Conservation (phyloP, 1,284 basidiomycete species). For the Wallemia ichthyophaga region DNA sequence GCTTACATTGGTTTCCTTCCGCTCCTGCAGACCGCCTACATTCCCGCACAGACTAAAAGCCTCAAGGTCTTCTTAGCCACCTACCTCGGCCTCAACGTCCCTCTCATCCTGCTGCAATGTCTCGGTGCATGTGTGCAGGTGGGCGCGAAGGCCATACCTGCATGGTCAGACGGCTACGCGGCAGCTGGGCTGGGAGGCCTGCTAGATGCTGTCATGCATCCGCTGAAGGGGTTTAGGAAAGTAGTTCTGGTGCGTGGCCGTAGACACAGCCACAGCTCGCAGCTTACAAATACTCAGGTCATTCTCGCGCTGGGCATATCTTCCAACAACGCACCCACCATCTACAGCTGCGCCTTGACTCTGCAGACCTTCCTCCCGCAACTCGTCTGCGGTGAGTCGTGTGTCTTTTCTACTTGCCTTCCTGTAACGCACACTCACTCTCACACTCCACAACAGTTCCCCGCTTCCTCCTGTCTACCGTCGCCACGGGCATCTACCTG, state of each 20-base stretch:
- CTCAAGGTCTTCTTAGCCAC: slow-evolving; percentile 39
- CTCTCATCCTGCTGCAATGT: slow-evolving; percentile 35
- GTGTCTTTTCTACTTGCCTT: neutral
- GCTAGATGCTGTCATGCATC: slow-evolving; percentile 37
- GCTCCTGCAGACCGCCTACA: slow-evolving; percentile 12
- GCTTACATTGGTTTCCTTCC: too few species aligned
- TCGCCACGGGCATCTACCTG: slow-evolving; percentile 8
- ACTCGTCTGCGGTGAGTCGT: slow-evolving; percentile 1
- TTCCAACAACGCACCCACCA: slow-evolving; percentile 15
- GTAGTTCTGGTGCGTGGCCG: slow-evolving; percentile 35
- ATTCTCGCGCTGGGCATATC: slow-evolving; percentile 12
- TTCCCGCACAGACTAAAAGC: slow-evolving; percentile 13
- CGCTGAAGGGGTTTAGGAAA: slow-evolving; percentile 40
- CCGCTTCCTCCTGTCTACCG: slow-evolving; percentile 13
- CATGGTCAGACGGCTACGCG: slow-evolving; percentile 33
- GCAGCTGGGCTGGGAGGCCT: slow-evolving; percentile 33
- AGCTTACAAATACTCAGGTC: neutral
- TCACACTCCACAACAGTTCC: too few species aligned
- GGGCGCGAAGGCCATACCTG: slow-evolving; percentile 28
- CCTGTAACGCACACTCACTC: too few species aligned
- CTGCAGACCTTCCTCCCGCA: slow-evolving; percentile 15
- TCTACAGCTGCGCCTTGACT: slow-evolving; percentile 15
- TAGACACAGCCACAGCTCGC: neutral
- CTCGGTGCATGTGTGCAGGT: slow-evolving; percentile 26
- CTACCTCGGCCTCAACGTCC: slow-evolving; percentile 39